Percentiles rank a stretch among this genome's conserved stretches.
phyloP scores from a whole-genome alignment of 805 yeast species.

The Yamadazyma nakazawae region DNA sequence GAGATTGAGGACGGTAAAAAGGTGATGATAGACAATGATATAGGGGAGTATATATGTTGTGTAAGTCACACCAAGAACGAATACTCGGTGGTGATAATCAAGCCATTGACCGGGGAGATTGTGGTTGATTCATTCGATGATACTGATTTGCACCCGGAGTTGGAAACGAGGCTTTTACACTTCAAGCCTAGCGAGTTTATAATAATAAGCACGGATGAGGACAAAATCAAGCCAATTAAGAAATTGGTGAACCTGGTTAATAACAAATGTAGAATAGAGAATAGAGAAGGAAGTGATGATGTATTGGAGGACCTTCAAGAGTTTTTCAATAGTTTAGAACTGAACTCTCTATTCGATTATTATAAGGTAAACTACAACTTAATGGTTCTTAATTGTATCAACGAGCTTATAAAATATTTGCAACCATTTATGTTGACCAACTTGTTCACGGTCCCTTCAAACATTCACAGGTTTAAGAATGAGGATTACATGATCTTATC shows the following conservation, averaged over 20 bases:
- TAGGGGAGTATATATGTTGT: constrained; percentile 47
- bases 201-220: constrained; percentile 1
- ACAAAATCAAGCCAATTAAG: constrained; percentile 23
- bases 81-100: constrained; percentile 56
- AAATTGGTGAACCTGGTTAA: constrained; percentile 16
- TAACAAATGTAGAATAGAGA: constrained; percentile 7
- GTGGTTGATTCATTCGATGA: constrained; percentile 71
- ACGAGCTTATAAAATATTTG: constrained; percentile 52
- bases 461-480: constrained; percentile 50
- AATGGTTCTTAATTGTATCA: constrained; percentile 34
- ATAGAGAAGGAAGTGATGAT: constrained; percentile 8
- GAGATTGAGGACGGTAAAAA: constrained; percentile 23
- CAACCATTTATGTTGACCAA: constrained; percentile 59
- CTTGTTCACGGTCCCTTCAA: constrained; percentile 50
- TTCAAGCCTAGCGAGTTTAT: constrained; percentile 72
- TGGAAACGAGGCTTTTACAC: constrained; percentile 73
- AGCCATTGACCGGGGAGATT: constrained; percentile 73
- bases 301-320: neutral
- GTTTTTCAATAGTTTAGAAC: constrained; percentile 5
- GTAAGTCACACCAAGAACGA: constrained; percentile 25
- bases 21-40: constrained; percentile 19
- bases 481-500: constrained; percentile 55
- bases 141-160: constrained; percentile 48
- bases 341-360: constrained; percentile 20
- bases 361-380: constrained; percentile 20